Conservation (phyloP, 768 basidiomycete species). For the Russula griseocarnosa region DNA sequence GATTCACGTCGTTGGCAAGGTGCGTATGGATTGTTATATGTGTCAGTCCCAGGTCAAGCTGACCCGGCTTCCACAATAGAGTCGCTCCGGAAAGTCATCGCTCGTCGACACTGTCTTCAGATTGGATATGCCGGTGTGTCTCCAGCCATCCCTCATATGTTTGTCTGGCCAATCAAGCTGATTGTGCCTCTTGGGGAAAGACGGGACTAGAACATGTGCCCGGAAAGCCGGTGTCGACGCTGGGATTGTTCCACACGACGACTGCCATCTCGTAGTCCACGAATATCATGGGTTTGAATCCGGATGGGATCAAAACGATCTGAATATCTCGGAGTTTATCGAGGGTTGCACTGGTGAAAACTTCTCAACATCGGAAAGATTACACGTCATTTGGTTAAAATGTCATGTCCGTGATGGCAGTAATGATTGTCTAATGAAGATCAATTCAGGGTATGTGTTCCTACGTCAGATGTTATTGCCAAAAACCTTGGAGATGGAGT, state of each 20-base stretch:
- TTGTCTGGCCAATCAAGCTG: neutral
- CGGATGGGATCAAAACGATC: neutral
- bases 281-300: constrained; percentile 1
- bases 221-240: neutral
- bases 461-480: neutral
- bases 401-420: neutral
- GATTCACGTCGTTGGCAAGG: constrained; percentile 12
- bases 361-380: neutral
- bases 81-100: constrained; percentile 8
- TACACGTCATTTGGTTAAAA: constrained; percentile 13
- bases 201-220: too few species aligned
- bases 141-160: neutral
- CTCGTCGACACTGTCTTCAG: constrained; percentile 4
- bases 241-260: neutral
- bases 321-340: constrained; percentile 1
- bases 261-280: constrained; percentile 1
- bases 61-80: neutral
- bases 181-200: neutral
- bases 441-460: constrained; percentile 10
- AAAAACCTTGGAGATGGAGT: neutral
- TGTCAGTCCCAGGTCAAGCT: too few species aligned
- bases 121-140: neutral
- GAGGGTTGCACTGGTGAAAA: neutral
- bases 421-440: neutral
- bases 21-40: neutral